phyloP scores from a whole-genome alignment of 257 asterid genomes.

The Solanum rostratum region DNA sequence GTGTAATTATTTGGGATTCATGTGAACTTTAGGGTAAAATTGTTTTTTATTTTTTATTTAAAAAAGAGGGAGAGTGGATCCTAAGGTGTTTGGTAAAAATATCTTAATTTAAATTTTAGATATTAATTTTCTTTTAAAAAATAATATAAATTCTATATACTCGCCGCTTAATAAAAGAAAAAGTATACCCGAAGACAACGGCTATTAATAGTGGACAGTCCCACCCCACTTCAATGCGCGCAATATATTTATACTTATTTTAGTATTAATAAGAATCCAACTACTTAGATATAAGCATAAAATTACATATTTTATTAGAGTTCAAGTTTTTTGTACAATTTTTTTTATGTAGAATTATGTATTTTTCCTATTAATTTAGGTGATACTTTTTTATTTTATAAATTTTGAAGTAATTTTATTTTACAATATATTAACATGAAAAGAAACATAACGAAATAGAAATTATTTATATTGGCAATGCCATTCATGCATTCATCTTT shows the following conservation, averaged over 20 bases:
- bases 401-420: neutral
- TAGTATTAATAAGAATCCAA: neutral
- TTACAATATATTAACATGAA: too few species aligned
- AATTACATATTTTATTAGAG: neutral
- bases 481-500: too few species aligned
- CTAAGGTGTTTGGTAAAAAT: neutral
- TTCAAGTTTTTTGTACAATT: too few species aligned
- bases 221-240: conserved; percentile 26
- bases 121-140: neutral
- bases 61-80: neutral
- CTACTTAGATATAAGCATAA: neutral
- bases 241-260: conserved; percentile 2
- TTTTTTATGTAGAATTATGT: too few species aligned
- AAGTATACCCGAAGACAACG: conserved; percentile 59
- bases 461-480: too few species aligned
- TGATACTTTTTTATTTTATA: fast-evolving
- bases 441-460: too few species aligned
- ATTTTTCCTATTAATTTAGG: neutral
- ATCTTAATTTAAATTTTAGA: neutral
- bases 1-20: neutral
- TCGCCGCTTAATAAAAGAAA: neutral
- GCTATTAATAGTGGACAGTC: conserved; percentile 63
- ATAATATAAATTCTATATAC: fast-evolving
- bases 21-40: neutral
- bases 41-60: neutral